These are phyloP conservation scores for Calonectria multiphialidica DNA, from an alignment of 2,329 filamentous ascomycete genomes.

Conservation along the genomic window DNA sequence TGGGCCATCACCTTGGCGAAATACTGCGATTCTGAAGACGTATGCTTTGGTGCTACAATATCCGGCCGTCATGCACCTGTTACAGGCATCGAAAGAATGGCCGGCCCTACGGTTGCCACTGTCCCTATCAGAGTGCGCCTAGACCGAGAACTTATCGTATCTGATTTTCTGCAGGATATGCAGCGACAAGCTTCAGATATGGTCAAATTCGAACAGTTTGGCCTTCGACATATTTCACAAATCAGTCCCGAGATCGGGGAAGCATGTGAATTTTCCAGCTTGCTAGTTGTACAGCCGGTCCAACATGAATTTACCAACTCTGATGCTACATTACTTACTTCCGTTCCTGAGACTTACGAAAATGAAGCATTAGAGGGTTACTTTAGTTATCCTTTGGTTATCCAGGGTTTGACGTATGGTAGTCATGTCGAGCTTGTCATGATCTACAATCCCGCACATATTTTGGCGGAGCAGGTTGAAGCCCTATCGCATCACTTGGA, in stretches of 20 bases:
- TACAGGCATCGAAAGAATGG: conserved; percentile 31
- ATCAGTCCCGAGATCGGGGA: neutral
- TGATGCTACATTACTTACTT: conserved; percentile 20
- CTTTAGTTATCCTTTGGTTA: neutral
- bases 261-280: conserved; percentile 22
- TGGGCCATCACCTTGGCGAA: conserved; percentile 61
- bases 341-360: neutral
- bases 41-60: conserved; percentile 57
- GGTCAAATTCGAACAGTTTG: conserved; percentile 31
- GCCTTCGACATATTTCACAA: conserved; percentile 34
- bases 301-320: conserved; percentile 32
- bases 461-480: neutral
- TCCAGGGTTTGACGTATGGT: neutral
- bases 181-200: conserved; percentile 30
- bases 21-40: conserved; percentile 52
- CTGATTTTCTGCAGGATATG: conserved; percentile 54
- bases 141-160: conserved; percentile 45
- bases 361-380: neutral
- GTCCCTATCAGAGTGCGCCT: conserved; percentile 38
- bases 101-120: conserved; percentile 49
- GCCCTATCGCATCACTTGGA: neutral
- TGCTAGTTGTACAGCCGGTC: conserved; percentile 15
- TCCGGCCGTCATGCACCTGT: conserved; percentile 50
- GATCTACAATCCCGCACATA: neutral
- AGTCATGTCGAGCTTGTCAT: neutral